phyloP scores from a whole-genome alignment of 306 rosid species.

The Senna tora region DNA sequence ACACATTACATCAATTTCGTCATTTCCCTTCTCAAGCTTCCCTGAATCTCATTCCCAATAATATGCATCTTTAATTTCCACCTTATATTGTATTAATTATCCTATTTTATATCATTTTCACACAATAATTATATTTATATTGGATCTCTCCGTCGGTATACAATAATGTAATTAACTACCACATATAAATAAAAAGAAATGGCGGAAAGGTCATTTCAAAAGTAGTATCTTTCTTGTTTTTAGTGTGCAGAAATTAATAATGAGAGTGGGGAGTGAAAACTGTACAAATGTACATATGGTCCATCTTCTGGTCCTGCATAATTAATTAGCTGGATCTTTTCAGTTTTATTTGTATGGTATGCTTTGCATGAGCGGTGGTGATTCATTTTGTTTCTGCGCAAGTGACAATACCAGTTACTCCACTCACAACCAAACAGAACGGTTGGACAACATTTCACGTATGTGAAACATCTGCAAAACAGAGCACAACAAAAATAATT shows the following conservation, averaged over 20 bases:
- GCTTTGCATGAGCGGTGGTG: background rate
- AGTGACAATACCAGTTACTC: background rate
- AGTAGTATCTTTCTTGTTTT: background rate
- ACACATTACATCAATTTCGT: constrained; percentile 63
- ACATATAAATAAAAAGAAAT: too few species aligned
- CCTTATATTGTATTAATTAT: too few species aligned
- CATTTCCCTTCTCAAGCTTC: constrained; percentile 46
- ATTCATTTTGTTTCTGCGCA: background rate
- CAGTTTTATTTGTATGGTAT: background rate
- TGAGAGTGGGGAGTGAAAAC: background rate
- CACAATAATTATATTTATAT: too few species aligned
- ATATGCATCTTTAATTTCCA: too few species aligned
- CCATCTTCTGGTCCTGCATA: background rate
- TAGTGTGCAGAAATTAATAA: background rate
- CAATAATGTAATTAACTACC: too few species aligned
- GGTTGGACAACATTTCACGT: constrained; percentile 3
- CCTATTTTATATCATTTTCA: too few species aligned
- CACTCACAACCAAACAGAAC: constrained; percentile 12
- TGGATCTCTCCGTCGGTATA: too few species aligned
- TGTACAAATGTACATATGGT: background rate
- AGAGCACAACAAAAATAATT: too few species aligned
- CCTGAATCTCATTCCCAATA: too few species aligned
- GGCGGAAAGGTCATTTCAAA: too few species aligned
- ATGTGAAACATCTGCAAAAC: too few species aligned
- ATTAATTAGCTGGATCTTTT: background rate